phyloP scores from a whole-genome alignment of 2,329 filamentous ascomycete genomes.

The Xylaria sp. region DNA sequence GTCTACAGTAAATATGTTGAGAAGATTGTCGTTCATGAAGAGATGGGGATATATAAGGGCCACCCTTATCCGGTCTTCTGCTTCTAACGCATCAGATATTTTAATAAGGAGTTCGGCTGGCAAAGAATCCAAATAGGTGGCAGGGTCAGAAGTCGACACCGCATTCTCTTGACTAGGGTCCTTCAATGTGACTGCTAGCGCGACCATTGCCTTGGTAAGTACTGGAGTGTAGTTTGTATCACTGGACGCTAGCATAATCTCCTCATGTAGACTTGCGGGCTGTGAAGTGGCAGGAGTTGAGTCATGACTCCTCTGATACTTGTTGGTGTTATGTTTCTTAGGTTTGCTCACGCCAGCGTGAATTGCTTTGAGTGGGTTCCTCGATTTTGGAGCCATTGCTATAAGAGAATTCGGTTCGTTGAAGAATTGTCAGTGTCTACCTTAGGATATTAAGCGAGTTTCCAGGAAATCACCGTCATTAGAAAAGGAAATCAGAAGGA shows the following conservation, averaged over 20 bases:
- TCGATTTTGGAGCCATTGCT: neutral
- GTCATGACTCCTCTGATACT: neutral
- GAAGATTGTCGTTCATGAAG: neutral
- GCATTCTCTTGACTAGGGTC: neutral
- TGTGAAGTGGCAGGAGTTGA: neutral
- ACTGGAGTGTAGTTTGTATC: neutral
- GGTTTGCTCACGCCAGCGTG: neutral
- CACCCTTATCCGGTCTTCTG: neutral
- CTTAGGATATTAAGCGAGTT: neutral
- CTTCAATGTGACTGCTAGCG: neutral
- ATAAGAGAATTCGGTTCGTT: neutral
- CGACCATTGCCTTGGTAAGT: neutral
- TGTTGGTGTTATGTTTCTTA: neutral
- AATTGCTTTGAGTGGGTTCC: neutral
- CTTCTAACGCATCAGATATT: neutral
- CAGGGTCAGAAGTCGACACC: neutral
- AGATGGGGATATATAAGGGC: neutral
- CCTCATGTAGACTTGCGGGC: too few species aligned
- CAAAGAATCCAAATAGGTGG: neutral
- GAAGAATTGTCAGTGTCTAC: neutral
- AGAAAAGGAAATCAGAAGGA: neutral
- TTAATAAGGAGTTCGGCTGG: neutral
- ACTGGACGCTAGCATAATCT: neutral
- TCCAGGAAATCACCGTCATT: neutral
- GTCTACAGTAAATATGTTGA: slow-evolving; percentile 1